Percentiles rank a stretch among this genome's conserved stretches.
Evolutionary conservation across 352 stramenopile genomes (phyloP).

Genomic region (Pythium aquatile): DNA sequence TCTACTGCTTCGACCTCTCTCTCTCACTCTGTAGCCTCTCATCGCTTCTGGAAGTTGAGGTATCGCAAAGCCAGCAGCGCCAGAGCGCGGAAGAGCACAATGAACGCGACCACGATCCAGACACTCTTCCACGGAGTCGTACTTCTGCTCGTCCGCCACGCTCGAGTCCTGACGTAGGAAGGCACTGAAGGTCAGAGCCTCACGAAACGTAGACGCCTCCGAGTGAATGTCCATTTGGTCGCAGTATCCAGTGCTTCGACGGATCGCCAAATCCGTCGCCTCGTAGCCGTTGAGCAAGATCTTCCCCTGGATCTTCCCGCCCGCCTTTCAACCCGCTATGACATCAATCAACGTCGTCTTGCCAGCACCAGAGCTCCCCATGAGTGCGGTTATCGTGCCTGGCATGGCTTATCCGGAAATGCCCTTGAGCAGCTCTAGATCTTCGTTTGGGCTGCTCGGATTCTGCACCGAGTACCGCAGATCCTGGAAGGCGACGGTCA

Average conservation of each 20-base stretch:
- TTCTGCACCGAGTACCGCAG: slow-evolving; percentile 43
- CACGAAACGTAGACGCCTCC: slow-evolving; percentile 87
- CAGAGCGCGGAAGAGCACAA: slow-evolving; percentile 46
- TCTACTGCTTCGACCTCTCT: no score
- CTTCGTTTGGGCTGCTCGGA: slow-evolving; percentile 26
- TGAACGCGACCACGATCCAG: slow-evolving; percentile 46
- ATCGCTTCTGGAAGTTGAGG: slow-evolving; percentile 47
- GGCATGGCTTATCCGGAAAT: slow-evolving; percentile 52
- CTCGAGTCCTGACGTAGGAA: slow-evolving; percentile 68
- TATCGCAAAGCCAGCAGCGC: slow-evolving; percentile 49
- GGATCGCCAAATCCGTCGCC: slow-evolving; percentile 45
- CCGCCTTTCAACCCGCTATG: slow-evolving; percentile 91
- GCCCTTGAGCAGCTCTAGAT: slow-evolving; percentile 50
- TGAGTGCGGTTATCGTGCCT: slow-evolving; percentile 61
- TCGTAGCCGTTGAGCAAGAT: slow-evolving; percentile 90
- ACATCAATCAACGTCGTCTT: slow-evolving; percentile 97
- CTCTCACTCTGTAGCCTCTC: background rate
- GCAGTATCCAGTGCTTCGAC: slow-evolving; percentile 43
- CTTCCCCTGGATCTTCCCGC: slow-evolving; percentile 78
- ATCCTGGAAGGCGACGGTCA: slow-evolving; percentile 46
- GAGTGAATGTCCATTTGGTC: slow-evolving; percentile 89
- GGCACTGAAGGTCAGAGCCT: slow-evolving; percentile 92
- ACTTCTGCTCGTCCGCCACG: slow-evolving; percentile 30
- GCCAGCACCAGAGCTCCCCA: slow-evolving; percentile 76
- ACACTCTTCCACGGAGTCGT: slow-evolving; percentile 41